These are phyloP conservation scores for Trametes maxima DNA, from an alignment of 768 basidiomycete species.

Conservation along the genomic window DNA sequence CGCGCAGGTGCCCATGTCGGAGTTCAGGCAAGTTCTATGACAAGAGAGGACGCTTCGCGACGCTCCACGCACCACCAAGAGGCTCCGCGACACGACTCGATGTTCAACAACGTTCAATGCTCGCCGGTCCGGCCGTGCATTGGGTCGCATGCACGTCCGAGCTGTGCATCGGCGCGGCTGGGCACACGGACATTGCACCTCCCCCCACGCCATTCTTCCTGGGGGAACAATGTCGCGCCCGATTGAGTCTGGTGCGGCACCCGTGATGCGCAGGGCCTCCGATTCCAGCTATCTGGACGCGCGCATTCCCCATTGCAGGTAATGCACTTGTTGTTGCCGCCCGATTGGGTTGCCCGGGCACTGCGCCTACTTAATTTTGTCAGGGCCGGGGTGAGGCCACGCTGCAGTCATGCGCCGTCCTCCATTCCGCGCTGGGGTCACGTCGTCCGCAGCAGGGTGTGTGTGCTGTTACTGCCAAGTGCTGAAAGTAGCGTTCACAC, in stretches of 20 bases:
- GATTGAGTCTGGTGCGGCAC: background rate
- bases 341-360: constrained; percentile 2
- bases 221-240: constrained; percentile 8
- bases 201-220: constrained; percentile 9
- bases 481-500: no score
- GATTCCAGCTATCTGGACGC: background rate
- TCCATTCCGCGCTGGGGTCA: background rate
- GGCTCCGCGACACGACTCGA: background rate
- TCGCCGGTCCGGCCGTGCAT: no score
- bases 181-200: background rate
- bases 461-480: no score
- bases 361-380: background rate
- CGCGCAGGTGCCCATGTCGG: background rate
- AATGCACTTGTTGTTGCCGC: constrained; percentile 5
- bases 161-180: background rate
- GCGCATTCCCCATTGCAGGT: background rate
- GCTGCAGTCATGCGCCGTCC: background rate
- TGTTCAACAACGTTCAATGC: background rate
- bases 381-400: background rate
- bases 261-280: background rate
- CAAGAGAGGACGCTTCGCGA: background rate
- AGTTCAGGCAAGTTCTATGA: background rate
- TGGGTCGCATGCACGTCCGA: background rate
- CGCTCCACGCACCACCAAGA: background rate
- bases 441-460: background rate